Conservation (phyloP, 2,329 filamentous ascomycete species). For the Thielaviopsis punctulata region DNA sequence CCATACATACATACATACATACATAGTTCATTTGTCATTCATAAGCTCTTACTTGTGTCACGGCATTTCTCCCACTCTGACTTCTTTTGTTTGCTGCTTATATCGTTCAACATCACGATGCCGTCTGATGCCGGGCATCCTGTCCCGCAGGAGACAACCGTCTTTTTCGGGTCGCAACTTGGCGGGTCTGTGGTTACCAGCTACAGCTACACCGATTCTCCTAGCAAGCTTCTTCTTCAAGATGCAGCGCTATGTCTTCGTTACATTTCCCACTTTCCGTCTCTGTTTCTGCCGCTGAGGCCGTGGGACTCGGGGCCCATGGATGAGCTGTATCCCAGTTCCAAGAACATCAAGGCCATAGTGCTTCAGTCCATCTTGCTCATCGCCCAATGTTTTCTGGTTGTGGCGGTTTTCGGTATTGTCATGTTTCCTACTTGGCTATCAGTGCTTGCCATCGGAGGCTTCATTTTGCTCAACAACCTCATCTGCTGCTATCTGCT, state of each 20-base stretch:
- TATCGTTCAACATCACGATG: neutral
- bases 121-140: neutral
- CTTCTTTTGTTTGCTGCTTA: neutral
- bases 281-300: slow-evolving; percentile 40
- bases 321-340: slow-evolving; percentile 46
- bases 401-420: slow-evolving; percentile 35
- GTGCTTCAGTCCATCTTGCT: slow-evolving; percentile 40
- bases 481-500: slow-evolving; percentile 30
- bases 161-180: slow-evolving; percentile 41
- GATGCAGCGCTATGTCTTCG: slow-evolving; percentile 17
- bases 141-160: slow-evolving; percentile 19
- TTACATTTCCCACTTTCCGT: slow-evolving; percentile 41
- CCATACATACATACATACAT: no score
- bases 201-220: slow-evolving; percentile 42
- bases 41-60: no score
- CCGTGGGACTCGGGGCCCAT: slow-evolving; percentile 35
- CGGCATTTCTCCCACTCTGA: no score
- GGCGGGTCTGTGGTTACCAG: slow-evolving; percentile 39
- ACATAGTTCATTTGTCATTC: no score
- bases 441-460: slow-evolving; percentile 21
- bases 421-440: slow-evolving; percentile 33
- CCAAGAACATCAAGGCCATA: slow-evolving; percentile 38
- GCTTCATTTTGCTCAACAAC: slow-evolving; percentile 33
- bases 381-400: slow-evolving; percentile 43
- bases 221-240: slow-evolving; percentile 27